Evolutionary conservation across 2,329 filamentous ascomycete genomes (phyloP).

Genomic region (Claviceps paspali): DNA sequence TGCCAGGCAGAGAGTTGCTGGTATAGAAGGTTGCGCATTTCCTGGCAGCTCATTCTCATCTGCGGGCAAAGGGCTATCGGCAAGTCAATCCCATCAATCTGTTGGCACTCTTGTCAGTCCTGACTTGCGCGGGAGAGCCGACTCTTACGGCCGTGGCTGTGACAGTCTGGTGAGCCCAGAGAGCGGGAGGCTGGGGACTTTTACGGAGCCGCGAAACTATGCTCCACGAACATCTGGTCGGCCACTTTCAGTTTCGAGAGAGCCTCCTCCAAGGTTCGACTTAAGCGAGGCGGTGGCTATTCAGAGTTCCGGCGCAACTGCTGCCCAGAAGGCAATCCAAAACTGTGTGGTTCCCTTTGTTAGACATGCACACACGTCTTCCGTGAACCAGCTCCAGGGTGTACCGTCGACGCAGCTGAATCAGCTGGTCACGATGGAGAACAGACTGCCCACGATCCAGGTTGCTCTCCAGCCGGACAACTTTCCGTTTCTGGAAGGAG

Average conservation of each 20-base stretch:
- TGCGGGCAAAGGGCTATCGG: neutral
- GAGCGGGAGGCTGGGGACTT: constrained; percentile 7
- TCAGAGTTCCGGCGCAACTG: neutral
- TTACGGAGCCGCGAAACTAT: constrained; percentile 28
- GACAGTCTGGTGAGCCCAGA: constrained; percentile 7
- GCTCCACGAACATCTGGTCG: constrained; percentile 19
- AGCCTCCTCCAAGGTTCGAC: constrained; percentile 25
- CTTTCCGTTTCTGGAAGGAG: constrained; percentile 32
- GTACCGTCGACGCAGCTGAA: constrained; percentile 21
- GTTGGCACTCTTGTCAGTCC: constrained; percentile 2
- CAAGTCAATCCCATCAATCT: constrained; percentile 5
- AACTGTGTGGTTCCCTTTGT: neutral
- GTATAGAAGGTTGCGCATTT: too few species aligned
- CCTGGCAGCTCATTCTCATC: neutral
- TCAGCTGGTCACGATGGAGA: constrained; percentile 17
- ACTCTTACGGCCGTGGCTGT: neutral
- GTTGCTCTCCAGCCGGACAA: constrained; percentile 21
- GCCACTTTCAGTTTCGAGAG: constrained; percentile 8
- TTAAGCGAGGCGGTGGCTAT: constrained; percentile 5
- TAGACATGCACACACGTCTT: neutral
- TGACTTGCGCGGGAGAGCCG: neutral
- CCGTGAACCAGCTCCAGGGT: neutral
- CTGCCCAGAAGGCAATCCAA: neutral
- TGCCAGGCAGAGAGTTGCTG: neutral
- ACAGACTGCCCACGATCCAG: constrained; percentile 19